These are phyloP conservation scores for Crithidia sp. DNA, from an alignment of 208 protist genomes.

Conservation along the genomic window DNA sequence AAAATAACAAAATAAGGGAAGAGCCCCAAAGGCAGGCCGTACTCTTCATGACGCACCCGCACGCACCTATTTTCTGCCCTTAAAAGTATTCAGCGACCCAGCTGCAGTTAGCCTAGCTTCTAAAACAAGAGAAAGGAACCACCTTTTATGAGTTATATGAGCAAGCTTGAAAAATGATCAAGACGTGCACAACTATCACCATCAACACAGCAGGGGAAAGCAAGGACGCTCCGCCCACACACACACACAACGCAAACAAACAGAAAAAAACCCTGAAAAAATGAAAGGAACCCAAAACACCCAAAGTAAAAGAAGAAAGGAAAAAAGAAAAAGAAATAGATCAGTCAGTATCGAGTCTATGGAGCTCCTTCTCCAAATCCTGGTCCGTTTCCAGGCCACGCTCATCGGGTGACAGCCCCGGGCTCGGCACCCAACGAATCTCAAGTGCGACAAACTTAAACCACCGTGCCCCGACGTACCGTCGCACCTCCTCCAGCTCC, in stretches of 20 bases:
- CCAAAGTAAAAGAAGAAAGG: background rate
- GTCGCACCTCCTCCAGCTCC: slow-evolving; percentile 1
- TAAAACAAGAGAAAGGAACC: too few relatives aligned
- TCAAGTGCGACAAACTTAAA: slow-evolving; percentile 20
- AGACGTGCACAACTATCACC: background rate
- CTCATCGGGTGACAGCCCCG: slow-evolving; percentile 22
- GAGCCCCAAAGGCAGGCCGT: too few relatives aligned
- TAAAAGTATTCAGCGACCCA: too few relatives aligned
- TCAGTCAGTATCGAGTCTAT: background rate
- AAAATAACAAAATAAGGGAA: too few relatives aligned
- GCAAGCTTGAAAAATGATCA: too few relatives aligned
- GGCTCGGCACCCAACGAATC: slow-evolving; percentile 29
- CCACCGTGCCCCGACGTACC: slow-evolving; percentile 11
- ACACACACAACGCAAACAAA: background rate
- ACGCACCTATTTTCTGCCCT: too few relatives aligned
- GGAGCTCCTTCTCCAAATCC: background rate
- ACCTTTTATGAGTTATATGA: too few relatives aligned
- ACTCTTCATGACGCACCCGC: too few relatives aligned
- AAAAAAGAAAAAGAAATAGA: background rate
- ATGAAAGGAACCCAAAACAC: background rate
- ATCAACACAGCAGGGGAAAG: background rate
- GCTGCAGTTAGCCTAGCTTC: too few relatives aligned
- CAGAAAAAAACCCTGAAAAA: background rate
- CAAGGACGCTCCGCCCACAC: too few relatives aligned
- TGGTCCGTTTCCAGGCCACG: background rate